Base-by-base conservation (phyloP, 2,329 filamentous ascomycete genomes). In the Beauveria sp. region DNA sequence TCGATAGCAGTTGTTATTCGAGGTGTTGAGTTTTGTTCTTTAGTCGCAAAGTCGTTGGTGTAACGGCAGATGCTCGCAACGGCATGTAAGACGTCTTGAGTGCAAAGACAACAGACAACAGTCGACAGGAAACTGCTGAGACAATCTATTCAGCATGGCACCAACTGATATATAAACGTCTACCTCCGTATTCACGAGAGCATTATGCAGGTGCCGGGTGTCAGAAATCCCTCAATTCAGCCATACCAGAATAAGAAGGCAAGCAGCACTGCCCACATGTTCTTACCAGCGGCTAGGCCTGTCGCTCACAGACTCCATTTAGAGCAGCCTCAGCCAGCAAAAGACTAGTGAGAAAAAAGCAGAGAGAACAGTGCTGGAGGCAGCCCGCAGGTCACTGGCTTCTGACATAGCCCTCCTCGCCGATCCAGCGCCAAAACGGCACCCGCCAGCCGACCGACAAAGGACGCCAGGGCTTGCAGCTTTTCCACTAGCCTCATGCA, bases 351-450 rank as follows among this genome's bases (percentile, higher is more conserved):
- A n/a, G n/a, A 43, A 24, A 44, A 12, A 24, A 10, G 41, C 14
- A 37, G 20, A 16, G 14, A 24, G 40, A 20, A 10, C 20, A 34
- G 10, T 30, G 44, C 26, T n/a, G 20, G 57, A 53, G 57, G 50
- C 48, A 53, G 57, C 48, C 57, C 40, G 57, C 14, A n/a, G 18
- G 7, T 5, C 22, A 30, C 3, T 30, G 41, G 46, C 46, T 50
- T 53, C 40, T 43, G 34, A 40, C 56, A 59, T 47, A 37, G 57
- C 57, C 56, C 48, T 20, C 57, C 20, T 53, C 40, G 57, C 28
- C 48, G 57, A 59, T 59, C 57, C 57, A 59, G 40, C 48, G 57
- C 48, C 48, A 59, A 53, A 47, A 46, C 48, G 57, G 57, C 57
- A 59, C 47, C 40, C n/a, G 28, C 57, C 28, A 53, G 47, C 46